Conservation (phyloP, 768 basidiomycete genomes). For the Mycena vitilis region DNA sequence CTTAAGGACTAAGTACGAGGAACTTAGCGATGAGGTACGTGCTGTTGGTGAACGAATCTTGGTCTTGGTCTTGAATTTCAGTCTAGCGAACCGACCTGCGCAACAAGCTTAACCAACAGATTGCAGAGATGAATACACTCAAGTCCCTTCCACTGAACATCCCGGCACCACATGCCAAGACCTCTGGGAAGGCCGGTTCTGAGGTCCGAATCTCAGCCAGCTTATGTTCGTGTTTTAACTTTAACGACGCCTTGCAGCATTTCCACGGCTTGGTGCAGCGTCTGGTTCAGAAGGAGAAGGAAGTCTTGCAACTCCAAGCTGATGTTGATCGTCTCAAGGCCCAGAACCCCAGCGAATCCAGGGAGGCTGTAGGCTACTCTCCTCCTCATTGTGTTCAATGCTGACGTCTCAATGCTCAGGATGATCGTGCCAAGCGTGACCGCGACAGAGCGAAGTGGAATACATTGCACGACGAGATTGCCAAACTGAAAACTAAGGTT, state of each 20-base stretch:
- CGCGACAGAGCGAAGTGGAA: constrained; percentile 82
- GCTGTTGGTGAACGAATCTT: background rate
- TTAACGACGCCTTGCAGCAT: constrained; percentile 51
- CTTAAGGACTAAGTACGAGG: constrained; percentile 69
- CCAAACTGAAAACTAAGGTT: constrained; percentile 77
- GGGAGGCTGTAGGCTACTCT: constrained; percentile 65
- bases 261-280: constrained; percentile 83
- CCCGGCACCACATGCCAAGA: constrained; percentile 51
- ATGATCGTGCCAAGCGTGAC: constrained; percentile 72
- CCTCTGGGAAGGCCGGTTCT: constrained; percentile 60
- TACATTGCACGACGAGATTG: constrained; percentile 78
- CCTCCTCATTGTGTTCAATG: background rate
- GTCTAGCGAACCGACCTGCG: constrained; percentile 62
- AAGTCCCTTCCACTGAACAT: constrained; percentile 60
- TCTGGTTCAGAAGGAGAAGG: constrained; percentile 86
- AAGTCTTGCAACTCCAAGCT: constrained; percentile 77
- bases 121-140: constrained; percentile 74
- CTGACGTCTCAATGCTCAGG: constrained; percentile 52
- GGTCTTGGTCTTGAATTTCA: constrained; percentile 1
- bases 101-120: constrained; percentile 67
- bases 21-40: constrained; percentile 74
- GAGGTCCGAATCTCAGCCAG: constrained; percentile 57
- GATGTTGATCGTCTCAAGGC: constrained; percentile 75
- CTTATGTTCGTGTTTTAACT: constrained; percentile 16
- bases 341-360: constrained; percentile 50